Evolutionary conservation across 208 protist species (phyloP).

Genomic region (Trypanosoma melophagium): DNA sequence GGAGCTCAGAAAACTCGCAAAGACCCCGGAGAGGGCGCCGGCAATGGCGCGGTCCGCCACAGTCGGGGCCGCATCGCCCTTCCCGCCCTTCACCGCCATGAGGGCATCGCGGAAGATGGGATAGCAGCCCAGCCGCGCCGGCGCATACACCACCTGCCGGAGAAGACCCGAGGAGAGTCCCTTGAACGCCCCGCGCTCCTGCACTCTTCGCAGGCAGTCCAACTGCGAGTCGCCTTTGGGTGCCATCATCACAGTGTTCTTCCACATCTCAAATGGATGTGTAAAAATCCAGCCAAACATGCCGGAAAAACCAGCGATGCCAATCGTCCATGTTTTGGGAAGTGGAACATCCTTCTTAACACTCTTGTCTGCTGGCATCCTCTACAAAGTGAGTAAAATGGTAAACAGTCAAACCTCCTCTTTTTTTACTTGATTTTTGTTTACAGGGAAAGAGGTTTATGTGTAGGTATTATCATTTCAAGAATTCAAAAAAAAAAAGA

Average conservation of each 20-base stretch:
- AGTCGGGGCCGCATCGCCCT: constrained; percentile 42
- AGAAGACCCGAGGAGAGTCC: constrained; percentile 73
- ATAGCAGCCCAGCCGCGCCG: constrained; percentile 87
- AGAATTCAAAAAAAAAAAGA: too few relatives aligned
- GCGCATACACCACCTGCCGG: constrained; percentile 92
- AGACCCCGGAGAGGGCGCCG: constrained; percentile 72
- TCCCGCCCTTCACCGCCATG: constrained; percentile 52
- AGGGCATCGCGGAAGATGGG: constrained; percentile 86
- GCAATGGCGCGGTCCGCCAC: constrained; percentile 76
- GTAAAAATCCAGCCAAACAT: constrained; percentile 89
- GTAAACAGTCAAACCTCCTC: too few relatives aligned
- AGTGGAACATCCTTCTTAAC: constrained; percentile 16
- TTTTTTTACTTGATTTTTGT: too few relatives aligned
- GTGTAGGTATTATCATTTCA: too few relatives aligned
- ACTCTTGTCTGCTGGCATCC: constrained; percentile 17
- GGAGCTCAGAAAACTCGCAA: constrained; percentile 84
- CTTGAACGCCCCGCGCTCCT: constrained; percentile 77
- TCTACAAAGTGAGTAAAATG: too few relatives aligned
- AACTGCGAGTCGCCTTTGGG: constrained; percentile 50
- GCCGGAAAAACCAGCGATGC: constrained; percentile 77
- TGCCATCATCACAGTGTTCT: constrained; percentile 89
- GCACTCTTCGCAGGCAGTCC: constrained; percentile 43
- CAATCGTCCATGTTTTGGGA: constrained; percentile 48
- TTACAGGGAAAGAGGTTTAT: too few relatives aligned
- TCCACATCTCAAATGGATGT: constrained; percentile 93